Conservation (phyloP, 2,329 filamentous ascomycete genomes). For the Scytalidium sp. region DNA sequence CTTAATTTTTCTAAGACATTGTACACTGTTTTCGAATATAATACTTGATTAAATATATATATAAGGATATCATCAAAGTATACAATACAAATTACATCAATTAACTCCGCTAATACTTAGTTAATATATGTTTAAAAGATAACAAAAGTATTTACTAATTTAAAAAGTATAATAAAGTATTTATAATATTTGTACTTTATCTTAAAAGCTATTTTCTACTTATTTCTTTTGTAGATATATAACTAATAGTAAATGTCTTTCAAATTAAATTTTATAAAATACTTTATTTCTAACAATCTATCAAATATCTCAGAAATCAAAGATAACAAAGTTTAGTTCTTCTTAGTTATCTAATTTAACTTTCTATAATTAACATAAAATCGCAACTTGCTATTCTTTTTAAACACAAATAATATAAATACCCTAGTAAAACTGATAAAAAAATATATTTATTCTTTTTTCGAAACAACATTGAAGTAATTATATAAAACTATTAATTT, state of each 20-base stretch:
- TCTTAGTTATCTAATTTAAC: slow-evolving; percentile 4
- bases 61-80: slow-evolving; percentile 12
- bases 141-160: slow-evolving; percentile 4
- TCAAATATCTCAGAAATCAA: slow-evolving; percentile 3
- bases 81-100: slow-evolving; percentile 5
- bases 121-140: slow-evolving; percentile 10
- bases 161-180: slow-evolving; percentile 9
- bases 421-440: slow-evolving; percentile 1
- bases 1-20: slow-evolving; percentile 1
- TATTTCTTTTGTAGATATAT: not conserved
- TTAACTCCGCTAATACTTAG: slow-evolving; percentile 1
- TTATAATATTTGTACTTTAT: slow-evolving; percentile 4
- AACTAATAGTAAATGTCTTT: not conserved
- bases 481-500: slow-evolving; percentile 1
- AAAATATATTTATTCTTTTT: slow-evolving; percentile 3
- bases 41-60: slow-evolving; percentile 2
- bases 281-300: slow-evolving; percentile 1
- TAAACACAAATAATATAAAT: not conserved
- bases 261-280: not conserved
- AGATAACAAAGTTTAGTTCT: slow-evolving; percentile 1
- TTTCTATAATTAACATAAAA: slow-evolving; percentile 1
- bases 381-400: not conserved
- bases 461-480: slow-evolving; percentile 2
- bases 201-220: slow-evolving; percentile 1
- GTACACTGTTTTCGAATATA: slow-evolving; percentile 3